Conservation (phyloP, 495 filamentous ascomycete species). For the Xylaria longipes region DNA sequence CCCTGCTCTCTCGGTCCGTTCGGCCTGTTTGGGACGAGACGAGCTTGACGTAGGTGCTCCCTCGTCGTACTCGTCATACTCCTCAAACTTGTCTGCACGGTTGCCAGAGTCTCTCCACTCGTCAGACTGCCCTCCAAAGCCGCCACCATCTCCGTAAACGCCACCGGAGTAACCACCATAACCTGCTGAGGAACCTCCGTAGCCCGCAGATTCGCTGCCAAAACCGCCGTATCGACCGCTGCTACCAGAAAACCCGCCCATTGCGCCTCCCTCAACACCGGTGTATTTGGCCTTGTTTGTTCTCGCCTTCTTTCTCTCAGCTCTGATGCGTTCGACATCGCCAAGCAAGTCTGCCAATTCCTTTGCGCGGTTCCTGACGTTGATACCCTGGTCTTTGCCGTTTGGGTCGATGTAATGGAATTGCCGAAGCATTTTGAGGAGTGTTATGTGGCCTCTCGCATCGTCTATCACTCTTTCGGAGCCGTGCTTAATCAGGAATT, state of each 20-base stretch:
- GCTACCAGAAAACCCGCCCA: conserved; percentile 60
- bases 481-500: conserved; percentile 98
- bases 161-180: conserved; percentile 86
- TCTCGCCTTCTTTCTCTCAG: conserved; percentile 93
- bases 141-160: conserved; percentile 94
- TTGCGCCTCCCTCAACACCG: conserved; percentile 84
- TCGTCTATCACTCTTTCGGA: conserved; percentile 98
- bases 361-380: conserved; percentile 95
- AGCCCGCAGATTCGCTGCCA: conserved; percentile 69
- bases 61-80: conserved; percentile 96
- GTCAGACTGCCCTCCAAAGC: conserved; percentile 72
- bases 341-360: conserved; percentile 91
- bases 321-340: conserved; percentile 91
- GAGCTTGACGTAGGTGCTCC: conserved; percentile 59
- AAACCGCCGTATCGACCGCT: conserved; percentile 82
- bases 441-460: conserved; percentile 89
- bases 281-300: conserved; percentile 91
- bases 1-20: conserved; percentile 37
- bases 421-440: conserved; percentile 97
- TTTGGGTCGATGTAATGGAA: conserved; percentile 97
- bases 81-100: conserved; percentile 80
- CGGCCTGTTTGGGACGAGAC: conserved; percentile 50
- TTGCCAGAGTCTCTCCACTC: conserved; percentile 67
- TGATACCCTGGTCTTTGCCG: conserved; percentile 97
- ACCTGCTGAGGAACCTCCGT: conserved; percentile 66